Evolutionary conservation across 345 rosid genomes (phyloP).

Genomic region (Camelina sativa): DNA sequence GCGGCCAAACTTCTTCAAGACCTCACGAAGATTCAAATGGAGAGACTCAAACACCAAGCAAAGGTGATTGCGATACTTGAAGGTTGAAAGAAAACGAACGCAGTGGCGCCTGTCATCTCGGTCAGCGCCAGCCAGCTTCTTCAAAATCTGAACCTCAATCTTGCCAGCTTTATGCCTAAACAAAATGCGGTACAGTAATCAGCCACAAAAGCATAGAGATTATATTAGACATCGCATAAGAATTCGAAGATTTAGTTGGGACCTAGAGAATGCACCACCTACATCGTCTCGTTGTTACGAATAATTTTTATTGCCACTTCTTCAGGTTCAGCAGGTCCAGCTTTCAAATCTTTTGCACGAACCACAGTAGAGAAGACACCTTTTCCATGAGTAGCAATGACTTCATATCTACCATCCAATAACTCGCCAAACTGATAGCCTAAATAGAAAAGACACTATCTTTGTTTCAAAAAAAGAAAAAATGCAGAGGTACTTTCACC

Average conservation of each 20-base stretch:
- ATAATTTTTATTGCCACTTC: constrained; percentile 96
- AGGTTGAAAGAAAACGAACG: constrained; percentile 87
- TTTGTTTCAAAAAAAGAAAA: neutral
- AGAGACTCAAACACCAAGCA: constrained; percentile 99
- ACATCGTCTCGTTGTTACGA: constrained; percentile 96
- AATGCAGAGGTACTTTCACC: neutral
- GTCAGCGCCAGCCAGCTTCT: constrained; percentile 93
- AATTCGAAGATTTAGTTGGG: neutral
- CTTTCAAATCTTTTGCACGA: constrained; percentile 88
- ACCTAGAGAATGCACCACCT: constrained; percentile 41
- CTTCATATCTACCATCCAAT: constrained; percentile 94
- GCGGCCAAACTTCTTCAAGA: constrained; percentile 99
- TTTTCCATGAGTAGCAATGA: constrained; percentile 95
- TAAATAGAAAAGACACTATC: constrained; percentile 36
- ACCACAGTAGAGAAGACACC: constrained; percentile 97
- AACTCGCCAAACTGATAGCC: constrained; percentile 96
- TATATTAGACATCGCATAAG: constrained; percentile 18
- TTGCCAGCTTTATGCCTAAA: constrained; percentile 95
- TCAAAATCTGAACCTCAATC: constrained; percentile 84
- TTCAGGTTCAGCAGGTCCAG: constrained; percentile 69
- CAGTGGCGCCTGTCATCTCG: constrained; percentile 93
- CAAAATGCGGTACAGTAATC: constrained; percentile 20
- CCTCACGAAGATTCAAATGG: constrained; percentile 98
- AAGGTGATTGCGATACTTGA: constrained; percentile 96
- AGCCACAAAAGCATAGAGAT: constrained; percentile 18